Evolutionary conservation across 1,284 basidiomycete genomes (phyloP).

Genomic region (Xanthoconium separans): DNA sequence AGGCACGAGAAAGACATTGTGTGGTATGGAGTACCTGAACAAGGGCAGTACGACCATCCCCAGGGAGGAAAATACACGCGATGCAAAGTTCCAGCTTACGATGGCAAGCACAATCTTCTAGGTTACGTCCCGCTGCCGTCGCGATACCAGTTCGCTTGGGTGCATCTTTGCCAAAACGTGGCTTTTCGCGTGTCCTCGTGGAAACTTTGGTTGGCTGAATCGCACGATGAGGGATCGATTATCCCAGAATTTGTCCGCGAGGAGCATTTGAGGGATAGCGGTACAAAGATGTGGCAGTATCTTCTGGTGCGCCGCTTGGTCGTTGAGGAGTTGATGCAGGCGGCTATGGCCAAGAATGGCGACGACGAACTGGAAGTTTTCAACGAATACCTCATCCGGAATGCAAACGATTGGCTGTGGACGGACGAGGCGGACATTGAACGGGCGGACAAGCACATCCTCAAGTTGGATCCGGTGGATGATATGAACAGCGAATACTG

Average conservation of each 20-base stretch:
- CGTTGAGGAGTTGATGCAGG: not conserved
- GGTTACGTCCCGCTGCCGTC: not conserved
- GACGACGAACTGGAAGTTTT: not conserved
- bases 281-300: not conserved
- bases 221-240: not conserved
- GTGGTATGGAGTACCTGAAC: not conserved
- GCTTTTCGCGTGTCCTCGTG: not conserved
- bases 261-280: not conserved
- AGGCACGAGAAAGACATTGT: not conserved
- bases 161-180: not conserved
- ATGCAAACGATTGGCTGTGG: not conserved
- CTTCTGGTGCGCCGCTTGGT: not conserved
- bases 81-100: not conserved
- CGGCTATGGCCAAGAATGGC: not conserved
- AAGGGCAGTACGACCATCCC: not conserved
- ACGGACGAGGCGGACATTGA: not conserved
- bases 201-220: not conserved
- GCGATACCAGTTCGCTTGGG: not conserved
- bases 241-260: not conserved
- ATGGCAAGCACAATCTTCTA: fast-evolving
- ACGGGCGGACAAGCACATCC: not conserved
- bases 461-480: not conserved
- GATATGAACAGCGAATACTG: not conserved
- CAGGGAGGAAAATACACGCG: not conserved
- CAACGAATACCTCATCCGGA: not conserved